Base-by-base conservation (phyloP, 2,329 filamentous ascomycete species). In the Chaetoscypha palmicola region DNA sequence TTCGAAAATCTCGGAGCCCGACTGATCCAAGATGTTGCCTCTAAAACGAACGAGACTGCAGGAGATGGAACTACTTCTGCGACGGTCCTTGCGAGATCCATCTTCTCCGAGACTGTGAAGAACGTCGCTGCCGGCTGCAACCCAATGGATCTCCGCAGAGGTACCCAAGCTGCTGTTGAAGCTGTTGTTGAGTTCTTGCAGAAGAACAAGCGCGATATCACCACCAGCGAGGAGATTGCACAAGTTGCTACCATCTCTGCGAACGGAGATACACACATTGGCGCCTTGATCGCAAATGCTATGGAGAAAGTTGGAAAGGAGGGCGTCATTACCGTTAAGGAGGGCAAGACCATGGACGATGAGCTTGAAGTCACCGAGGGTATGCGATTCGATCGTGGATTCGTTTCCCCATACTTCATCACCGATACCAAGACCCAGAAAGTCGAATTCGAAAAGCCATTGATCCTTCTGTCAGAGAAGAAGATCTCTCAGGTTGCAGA, bases 261-360 rank as follows among this genome's bases (percentile, higher is more conserved):
- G 68, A 98, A 98, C 71, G 92, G 92, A 58, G 92, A 98, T 66
- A 81, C 80, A 47, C 90, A 96, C 72, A 87, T 98, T 62, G 92
- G 92, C 61, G 83, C 88, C 71, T 80, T 98, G 65, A 92, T 98
- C 67, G 90, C 92, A 65, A 96, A 82, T 65, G 92, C 92, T 59
- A 98, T 98, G 92, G 92, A 98, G 79, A 95, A 94, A 79, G 92
- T 98, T 53, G 92, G 92, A 70, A 98, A 98, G 80, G 92, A 98
- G 76, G 92, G 92, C 76, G 92, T 98, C 64, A 98, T 98, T 68
- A 98, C 92, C 47, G 91, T 97, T 64, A 98, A 98, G 84, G 92
- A 98, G 78, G 92, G 92, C 66, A 98, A 97, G 85, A 97, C 92
- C 49, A 83, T 94, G 64, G 81, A 86, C 62, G 92, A 98, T 60